Conservation (phyloP, 768 basidiomycete species). For the Mycena amicta region DNA sequence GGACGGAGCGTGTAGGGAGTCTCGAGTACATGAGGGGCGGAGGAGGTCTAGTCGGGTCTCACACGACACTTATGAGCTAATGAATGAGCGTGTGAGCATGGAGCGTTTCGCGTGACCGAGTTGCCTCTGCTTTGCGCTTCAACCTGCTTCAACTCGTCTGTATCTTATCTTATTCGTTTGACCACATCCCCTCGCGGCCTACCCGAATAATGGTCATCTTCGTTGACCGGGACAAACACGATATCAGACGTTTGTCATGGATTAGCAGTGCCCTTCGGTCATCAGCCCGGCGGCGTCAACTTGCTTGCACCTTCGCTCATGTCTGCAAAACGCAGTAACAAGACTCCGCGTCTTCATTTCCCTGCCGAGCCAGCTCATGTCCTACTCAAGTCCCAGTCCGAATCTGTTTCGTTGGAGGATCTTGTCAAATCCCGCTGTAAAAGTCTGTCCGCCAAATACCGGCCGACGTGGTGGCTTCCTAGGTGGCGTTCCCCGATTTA, state of each 20-base stretch:
- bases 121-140: neutral
- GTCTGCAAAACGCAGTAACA: neutral
- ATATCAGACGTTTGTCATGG: neutral
- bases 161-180: neutral
- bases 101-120: neutral
- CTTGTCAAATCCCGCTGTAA: slow-evolving; percentile 46
- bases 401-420: slow-evolving; percentile 36
- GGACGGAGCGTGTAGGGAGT: slow-evolving; percentile 18
- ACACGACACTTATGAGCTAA: neutral
- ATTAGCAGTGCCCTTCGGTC: neutral
- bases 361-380: slow-evolving; percentile 9
- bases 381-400: slow-evolving; percentile 24
- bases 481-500: slow-evolving; percentile 30
- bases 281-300: neutral
- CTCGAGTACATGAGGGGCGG: slow-evolving; percentile 25
- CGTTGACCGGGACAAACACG: neutral
- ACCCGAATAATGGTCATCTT: neutral
- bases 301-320: neutral
- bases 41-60: neutral
- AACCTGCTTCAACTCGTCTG: neutral
- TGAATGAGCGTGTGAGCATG: neutral
- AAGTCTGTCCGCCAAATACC: slow-evolving; percentile 44
- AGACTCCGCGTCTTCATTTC: slow-evolving; percentile 9
- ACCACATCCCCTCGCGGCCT: neutral
- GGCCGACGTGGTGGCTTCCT: slow-evolving; percentile 52